Percentiles rank a stretch among this genome's conserved stretches.
Conservation (phyloP, 108 stramenopile genomes). For the Poteriospumella lacustris region DNA sequence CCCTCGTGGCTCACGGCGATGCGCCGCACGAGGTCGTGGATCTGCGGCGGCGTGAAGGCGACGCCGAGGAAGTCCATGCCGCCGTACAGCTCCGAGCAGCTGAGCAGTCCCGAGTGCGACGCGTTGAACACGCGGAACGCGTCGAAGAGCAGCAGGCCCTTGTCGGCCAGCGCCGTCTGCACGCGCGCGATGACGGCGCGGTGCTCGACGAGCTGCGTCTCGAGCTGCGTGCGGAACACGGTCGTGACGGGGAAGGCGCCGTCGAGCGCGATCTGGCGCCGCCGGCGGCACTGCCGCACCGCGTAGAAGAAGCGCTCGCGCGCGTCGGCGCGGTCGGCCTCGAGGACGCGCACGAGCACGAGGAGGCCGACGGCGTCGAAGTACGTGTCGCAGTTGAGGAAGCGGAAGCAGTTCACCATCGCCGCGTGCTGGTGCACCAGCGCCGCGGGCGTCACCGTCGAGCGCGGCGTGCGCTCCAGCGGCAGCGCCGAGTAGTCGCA, state of each 20-base stretch:
- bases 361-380: conserved; percentile 79
- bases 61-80: conserved; percentile 84
- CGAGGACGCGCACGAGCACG: conserved; percentile 79
- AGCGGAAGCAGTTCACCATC: conserved; percentile 82
- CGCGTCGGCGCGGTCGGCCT: conserved; percentile 73
- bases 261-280: conserved; percentile 86
- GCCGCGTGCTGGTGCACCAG: conserved; percentile 77
- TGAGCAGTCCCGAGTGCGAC: conserved; percentile 82
- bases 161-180: not conserved
- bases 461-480: conserved; percentile 36
- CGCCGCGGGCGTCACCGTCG: conserved; percentile 49
- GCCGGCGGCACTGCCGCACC: conserved; percentile 81
- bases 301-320: conserved; percentile 86
- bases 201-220: conserved; percentile 88
- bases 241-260: conserved; percentile 62
- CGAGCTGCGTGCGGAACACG: conserved; percentile 78
- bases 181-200: conserved; percentile 67
- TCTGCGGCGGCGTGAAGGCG: conserved; percentile 40
- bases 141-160: conserved; percentile 81
- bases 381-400: conserved; percentile 85
- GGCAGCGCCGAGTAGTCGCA: conserved; percentile 29
- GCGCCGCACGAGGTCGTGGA: conserved; percentile 80
- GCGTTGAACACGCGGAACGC: conserved; percentile 90
- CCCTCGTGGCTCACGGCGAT: conserved; percentile 88
- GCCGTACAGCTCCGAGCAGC: conserved; percentile 82